Evolutionary conservation across 202 grass and related monocot species (phyloP), one percentile per base, ranked within the genome.

Genomic region (Brachypodium distachyon): DNA sequence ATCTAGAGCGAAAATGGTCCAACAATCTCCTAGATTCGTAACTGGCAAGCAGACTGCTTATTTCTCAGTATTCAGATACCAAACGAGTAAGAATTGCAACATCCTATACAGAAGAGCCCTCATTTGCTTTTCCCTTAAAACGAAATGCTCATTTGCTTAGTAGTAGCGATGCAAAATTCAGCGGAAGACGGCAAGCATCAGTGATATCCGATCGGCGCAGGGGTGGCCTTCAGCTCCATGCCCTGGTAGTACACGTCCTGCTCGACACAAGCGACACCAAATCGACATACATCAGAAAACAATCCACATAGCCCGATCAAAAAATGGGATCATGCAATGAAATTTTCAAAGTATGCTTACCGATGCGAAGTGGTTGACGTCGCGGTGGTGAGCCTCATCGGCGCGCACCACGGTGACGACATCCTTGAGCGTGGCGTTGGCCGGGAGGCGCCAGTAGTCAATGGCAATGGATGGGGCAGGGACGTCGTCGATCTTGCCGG

Each of bases 381-480:
- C 91, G 33, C 96, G 96, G 77, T 99, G 96, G 81, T 99, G 96
- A 37, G 91, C 96, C 83, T 99, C 96, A 64, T 99, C 96, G 38
- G 96, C 91, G 46, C 96, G 90, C 36, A 99, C 75, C 11, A 95
- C 96, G 4, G 54, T 90, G 61, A 95, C 89, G 9, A 99, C 96
- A 36, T 99, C 91, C 89, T 89, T 92, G 70, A 99, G 88, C 28
- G 96, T 99, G 83, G 96, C 89, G 67, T 89, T 73, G 59, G 81
- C 49, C 1, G 92, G 91, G 27, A 99, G 89, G 87, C 92, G 85
- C 96, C 96, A 95, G 83, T 93, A 99, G 67, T 96, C 92, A 38
- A 99, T 93, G 79, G 92, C 96, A 48, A 99, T 95, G 84, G 87
- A 77, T 3, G 96, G 91, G 43, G 96, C 96, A 5, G 91, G 87